A percentile compares a stretch with the other conserved stretches of the same genome.
phyloP scores from a whole-genome alignment of 768 basidiomycete species.

The Amanita pallidorosea region DNA sequence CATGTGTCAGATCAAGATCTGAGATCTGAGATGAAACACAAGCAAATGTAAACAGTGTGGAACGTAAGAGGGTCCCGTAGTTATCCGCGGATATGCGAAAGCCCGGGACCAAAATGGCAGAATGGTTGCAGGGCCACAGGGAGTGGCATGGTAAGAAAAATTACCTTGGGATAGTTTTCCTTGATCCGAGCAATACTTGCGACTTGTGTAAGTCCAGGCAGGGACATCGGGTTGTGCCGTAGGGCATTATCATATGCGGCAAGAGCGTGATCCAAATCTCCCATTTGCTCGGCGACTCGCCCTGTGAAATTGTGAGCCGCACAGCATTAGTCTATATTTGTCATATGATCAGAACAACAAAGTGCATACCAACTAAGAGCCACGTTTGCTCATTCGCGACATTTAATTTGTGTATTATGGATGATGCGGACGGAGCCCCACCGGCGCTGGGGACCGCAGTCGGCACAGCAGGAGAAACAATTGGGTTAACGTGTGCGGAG shows the following conservation, averaged over 20 bases:
- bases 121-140: constrained; percentile 9
- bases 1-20: constrained; percentile 21
- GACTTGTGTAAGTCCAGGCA: constrained; percentile 85
- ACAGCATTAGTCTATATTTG: constrained; percentile 9
- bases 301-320: constrained; percentile 39
- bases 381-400: constrained; percentile 91
- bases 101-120: constrained; percentile 14
- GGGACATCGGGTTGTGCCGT: constrained; percentile 87
- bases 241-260: constrained; percentile 92
- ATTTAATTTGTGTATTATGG: constrained; percentile 66
- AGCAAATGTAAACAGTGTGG: constrained; percentile 19
- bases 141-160: constrained; percentile 17
- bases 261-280: constrained; percentile 86
- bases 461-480: constrained; percentile 37
- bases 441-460: constrained; percentile 22
- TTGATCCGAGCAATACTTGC: constrained; percentile 95
- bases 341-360: constrained; percentile 8
- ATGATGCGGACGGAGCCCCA: constrained; percentile 18
- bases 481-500: constrained; percentile 24
- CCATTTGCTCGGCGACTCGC: constrained; percentile 91
- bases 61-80: constrained; percentile 16
- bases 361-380: constrained; percentile 73
- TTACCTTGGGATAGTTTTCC: constrained; percentile 93
- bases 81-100: constrained; percentile 26
- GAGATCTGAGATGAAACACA: constrained; percentile 18